Percentiles rank a stretch among this genome's conserved stretches.
Evolutionary conservation across 306 rosid genomes (phyloP).

Genomic region (Sophora flavescens): DNA sequence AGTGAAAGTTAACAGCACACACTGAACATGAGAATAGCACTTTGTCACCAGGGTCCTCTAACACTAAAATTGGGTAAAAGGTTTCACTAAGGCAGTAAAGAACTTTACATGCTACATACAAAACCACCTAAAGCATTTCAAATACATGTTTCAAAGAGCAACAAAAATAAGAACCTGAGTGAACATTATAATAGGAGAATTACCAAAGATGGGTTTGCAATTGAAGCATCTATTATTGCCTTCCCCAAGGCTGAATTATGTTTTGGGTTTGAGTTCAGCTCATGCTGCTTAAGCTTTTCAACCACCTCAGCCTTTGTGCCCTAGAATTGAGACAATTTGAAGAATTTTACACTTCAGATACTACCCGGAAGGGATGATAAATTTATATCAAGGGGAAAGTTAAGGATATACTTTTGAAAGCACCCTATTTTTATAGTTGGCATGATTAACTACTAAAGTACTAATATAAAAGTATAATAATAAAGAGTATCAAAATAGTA

Average conservation of each 20-base stretch:
- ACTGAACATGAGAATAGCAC: background rate
- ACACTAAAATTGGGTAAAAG: too few relatives aligned
- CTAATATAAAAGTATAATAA: too few relatives aligned
- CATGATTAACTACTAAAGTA: too few relatives aligned
- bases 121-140: slow-evolving; percentile 31
- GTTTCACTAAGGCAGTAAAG: slow-evolving; percentile 17
- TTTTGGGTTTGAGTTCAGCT: slow-evolving; percentile 65
- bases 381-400: too few relatives aligned
- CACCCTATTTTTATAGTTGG: too few relatives aligned
- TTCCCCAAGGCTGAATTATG: slow-evolving; percentile 66
- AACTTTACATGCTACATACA: background rate
- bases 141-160: slow-evolving; percentile 40
- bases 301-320: slow-evolving; percentile 75
- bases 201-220: slow-evolving; percentile 77
- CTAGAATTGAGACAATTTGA: too few relatives aligned
- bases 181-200: slow-evolving; percentile 38
- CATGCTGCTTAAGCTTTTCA: slow-evolving; percentile 84
- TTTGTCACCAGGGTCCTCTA: slow-evolving; percentile 15
- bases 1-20: too few relatives aligned
- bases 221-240: slow-evolving; percentile 69
- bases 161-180: slow-evolving; percentile 38
- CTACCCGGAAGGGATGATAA: too few relatives aligned
- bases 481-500: too few relatives aligned
- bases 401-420: too few relatives aligned
- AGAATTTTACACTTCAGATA: too few relatives aligned